Evolutionary conservation across 164 flowering plant species (phyloP), one percentile per base, ranked within the genome.

Genomic region (Vitis amurensis): DNA sequence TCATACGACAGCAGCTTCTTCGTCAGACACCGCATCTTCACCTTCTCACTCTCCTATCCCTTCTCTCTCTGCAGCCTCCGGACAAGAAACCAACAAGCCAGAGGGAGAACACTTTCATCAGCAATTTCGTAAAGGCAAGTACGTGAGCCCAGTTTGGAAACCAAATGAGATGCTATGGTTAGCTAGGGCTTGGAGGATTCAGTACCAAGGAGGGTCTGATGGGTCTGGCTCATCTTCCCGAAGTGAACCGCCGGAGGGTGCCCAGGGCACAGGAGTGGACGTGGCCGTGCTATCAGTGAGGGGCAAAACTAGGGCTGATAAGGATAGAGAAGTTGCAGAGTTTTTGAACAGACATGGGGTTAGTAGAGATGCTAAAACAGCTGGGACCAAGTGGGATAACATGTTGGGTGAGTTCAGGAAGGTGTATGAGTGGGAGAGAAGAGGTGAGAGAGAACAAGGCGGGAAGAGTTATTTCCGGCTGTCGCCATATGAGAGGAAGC

Each of bases 301-400:
- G 71, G 86, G 84, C 12, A 90, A 87, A 66, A 88, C 89, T 2
- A 76, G 95, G 70, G 91, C 95, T 4, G 90, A 90, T 1, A 90
- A 90, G 66, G 95, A 90, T 53, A 82, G 77, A 63, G 89, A 87
- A 66, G 95, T 90, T 9, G 91, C 95, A 0, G 92, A 90, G 74
- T 90, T 70, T 70, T 68, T 90, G 16, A 81, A 80, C 55, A 68
- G 80, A 10, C 83, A 90, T 63, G 92, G 92, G 1, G 85, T 90
- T 0, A 81, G 74, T 11, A 71, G 95, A 52, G 95, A 90, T 62
- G 90, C 92, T 0, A 90, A 90, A 60, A 86, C 88, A 0, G 88
- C 95, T 0, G 95, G 95, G 10, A 90, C 95, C 0, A 90, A 90
- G 58, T 90, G 95, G 95, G 95, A 90, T 59, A 90, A 90, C 63